Evolutionary conservation across 2,329 filamentous ascomycete genomes (phyloP).

Genomic region (Coleophoma cylindrospora): DNA sequence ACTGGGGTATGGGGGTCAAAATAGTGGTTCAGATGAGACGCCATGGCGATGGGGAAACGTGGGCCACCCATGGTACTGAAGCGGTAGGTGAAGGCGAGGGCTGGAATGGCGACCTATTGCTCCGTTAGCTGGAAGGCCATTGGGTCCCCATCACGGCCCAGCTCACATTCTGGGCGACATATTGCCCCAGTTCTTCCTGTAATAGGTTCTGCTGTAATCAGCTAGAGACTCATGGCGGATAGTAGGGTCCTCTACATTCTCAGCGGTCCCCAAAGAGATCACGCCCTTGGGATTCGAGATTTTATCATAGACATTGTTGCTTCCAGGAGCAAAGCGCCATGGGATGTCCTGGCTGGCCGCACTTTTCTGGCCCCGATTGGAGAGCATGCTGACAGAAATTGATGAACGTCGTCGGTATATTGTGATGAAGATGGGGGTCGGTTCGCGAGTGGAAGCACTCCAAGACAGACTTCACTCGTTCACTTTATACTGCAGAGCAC

Average conservation of each 20-base stretch:
- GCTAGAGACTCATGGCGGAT: neutral
- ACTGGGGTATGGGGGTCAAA: slow-evolving; percentile 31
- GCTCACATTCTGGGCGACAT: slow-evolving; percentile 30
- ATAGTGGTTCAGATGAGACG: slow-evolving; percentile 34
- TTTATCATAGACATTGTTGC: slow-evolving; percentile 11
- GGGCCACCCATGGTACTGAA: slow-evolving; percentile 30
- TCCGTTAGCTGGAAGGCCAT: neutral
- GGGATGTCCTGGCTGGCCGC: slow-evolving; percentile 7
- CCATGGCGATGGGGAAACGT: slow-evolving; percentile 33
- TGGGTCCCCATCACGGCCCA: neutral
- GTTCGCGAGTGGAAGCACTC: too few species aligned
- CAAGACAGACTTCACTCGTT: too few species aligned
- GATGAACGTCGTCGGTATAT: too few species aligned
- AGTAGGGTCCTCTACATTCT: slow-evolving; percentile 9
- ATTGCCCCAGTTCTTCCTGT: slow-evolving; percentile 30
- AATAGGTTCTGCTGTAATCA: slow-evolving; percentile 25
- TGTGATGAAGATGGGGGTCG: too few species aligned
- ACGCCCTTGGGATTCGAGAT: slow-evolving; percentile 12
- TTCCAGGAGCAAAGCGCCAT: slow-evolving; percentile 12
- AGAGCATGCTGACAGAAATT: neutral
- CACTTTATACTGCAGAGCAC: too few species aligned
- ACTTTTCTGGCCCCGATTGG: neutral
- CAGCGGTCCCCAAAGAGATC: slow-evolving; percentile 13
- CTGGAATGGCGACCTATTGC: slow-evolving; percentile 25
- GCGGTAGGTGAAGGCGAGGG: slow-evolving; percentile 33